phyloP scores from a whole-genome alignment of 768 basidiomycete species.

The Pleurotus ostreatus region DNA sequence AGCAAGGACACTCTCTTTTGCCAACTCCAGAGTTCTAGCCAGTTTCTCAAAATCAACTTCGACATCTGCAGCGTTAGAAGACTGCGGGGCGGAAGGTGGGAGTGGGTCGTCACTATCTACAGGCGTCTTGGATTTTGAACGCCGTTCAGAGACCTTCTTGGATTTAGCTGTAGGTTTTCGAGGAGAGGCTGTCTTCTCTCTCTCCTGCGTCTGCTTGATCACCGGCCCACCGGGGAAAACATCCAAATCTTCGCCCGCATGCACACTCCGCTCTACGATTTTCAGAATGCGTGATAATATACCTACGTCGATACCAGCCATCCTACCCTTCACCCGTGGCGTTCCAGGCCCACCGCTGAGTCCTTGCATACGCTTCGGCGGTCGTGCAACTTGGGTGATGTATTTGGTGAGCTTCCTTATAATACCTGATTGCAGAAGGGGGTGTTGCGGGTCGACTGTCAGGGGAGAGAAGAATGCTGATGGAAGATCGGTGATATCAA shows the following conservation, averaged over 20 bases:
- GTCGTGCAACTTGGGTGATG: slow-evolving; percentile 63
- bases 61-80: slow-evolving; percentile 25
- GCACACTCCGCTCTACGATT: slow-evolving; percentile 75
- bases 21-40: slow-evolving; percentile 49
- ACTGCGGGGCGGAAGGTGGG: slow-evolving; percentile 20
- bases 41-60: slow-evolving; percentile 50
- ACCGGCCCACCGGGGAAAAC: slow-evolving; percentile 43
- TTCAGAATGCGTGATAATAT: slow-evolving; percentile 66
- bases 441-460: slow-evolving; percentile 53
- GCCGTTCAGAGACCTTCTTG: slow-evolving; percentile 34
- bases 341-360: slow-evolving; percentile 37
- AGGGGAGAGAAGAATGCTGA: slow-evolving; percentile 61
- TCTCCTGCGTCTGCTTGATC: slow-evolving; percentile 17
- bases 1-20: slow-evolving; percentile 72
- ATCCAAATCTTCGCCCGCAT: slow-evolving; percentile 69
- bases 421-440: slow-evolving; percentile 52
- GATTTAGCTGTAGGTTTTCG: slow-evolving; percentile 38
- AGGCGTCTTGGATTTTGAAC: slow-evolving; percentile 42
- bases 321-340: slow-evolving; percentile 47
- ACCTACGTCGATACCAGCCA: slow-evolving; percentile 65
- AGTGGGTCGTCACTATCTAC: slow-evolving; percentile 31
- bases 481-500: slow-evolving; percentile 45
- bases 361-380: slow-evolving; percentile 60
- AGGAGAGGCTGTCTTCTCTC: slow-evolving; percentile 30
- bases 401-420: slow-evolving; percentile 69